These are phyloP conservation scores for Tricholoma saponaceum DNA, from an alignment of 768 basidiomycete genomes.

Conservation along the genomic window DNA sequence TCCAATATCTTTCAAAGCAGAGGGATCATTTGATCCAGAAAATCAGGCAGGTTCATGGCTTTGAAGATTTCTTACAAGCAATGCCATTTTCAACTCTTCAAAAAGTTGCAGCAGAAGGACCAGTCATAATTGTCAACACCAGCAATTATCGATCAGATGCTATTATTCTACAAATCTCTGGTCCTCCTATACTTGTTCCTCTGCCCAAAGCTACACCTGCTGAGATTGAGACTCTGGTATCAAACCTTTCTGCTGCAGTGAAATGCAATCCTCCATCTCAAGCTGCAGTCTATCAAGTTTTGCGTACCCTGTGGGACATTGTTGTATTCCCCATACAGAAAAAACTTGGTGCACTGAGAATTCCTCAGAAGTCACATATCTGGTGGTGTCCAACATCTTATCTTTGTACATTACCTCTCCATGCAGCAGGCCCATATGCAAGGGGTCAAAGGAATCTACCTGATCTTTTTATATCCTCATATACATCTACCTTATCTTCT, in stretches of 20 bases:
- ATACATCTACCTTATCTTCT: not conserved
- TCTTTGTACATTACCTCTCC: not conserved
- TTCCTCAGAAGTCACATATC: not conserved
- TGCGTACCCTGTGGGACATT: not conserved
- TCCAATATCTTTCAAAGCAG: not conserved
- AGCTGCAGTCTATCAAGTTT: too few species aligned
- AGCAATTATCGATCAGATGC: not conserved
- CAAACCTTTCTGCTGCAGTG: too few species aligned
- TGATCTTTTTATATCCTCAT: not conserved
- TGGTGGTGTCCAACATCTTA: conserved; percentile 1
- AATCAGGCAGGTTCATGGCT: not conserved
- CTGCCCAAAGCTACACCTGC: not conserved
- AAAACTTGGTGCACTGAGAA: not conserved
- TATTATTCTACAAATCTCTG: not conserved
- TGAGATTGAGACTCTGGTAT: not conserved
- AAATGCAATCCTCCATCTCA: not conserved
- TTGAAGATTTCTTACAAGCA: not conserved
- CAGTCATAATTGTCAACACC: not conserved
- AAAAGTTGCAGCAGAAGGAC: not conserved
- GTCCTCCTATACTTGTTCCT: not conserved
- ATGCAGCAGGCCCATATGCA: conserved; percentile 1
- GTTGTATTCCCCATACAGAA: not conserved
- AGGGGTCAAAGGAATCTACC: not conserved
- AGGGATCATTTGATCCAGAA: not conserved
- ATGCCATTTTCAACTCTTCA: not conserved